Evolutionary conservation across 805 yeast genomes (phyloP).

Genomic region (Cyberlindnera mrakii): DNA sequence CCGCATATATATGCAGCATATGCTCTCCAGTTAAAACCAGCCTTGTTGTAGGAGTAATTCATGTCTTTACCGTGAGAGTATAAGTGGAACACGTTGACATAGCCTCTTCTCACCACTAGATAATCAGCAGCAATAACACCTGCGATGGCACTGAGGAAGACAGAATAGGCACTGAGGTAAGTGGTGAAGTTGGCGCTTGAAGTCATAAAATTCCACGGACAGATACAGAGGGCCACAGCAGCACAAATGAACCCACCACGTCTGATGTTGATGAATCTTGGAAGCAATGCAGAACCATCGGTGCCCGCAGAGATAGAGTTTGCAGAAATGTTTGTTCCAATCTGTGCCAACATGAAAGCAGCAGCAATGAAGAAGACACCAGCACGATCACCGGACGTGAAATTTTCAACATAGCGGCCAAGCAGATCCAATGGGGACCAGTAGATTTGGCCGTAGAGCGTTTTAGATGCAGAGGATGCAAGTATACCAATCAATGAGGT

Average conservation of each 20-base stretch:
- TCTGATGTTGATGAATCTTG: conserved; percentile 62
- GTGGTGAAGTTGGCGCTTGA: conserved; percentile 72
- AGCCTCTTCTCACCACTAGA: conserved; percentile 68
- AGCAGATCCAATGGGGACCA: conserved; percentile 80
- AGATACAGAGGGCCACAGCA: conserved; percentile 56
- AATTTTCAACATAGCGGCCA: conserved; percentile 50
- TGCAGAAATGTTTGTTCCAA: conserved; percentile 73
- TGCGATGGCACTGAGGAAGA: conserved; percentile 77
- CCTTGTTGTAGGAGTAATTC: conserved; percentile 51
- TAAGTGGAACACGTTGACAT: conserved; percentile 55
- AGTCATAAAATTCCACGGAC: conserved; percentile 79
- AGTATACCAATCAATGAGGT: conserved; percentile 83
- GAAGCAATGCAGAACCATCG: conserved; percentile 61
- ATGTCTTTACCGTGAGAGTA: conserved; percentile 39
- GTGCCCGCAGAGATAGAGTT: conserved; percentile 70
- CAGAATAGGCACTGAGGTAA: conserved; percentile 74
- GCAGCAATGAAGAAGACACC: conserved; percentile 73
- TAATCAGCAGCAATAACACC: conserved; percentile 72
- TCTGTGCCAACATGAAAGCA: conserved; percentile 68
- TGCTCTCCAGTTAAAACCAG: conserved; percentile 82
- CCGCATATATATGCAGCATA: conserved; percentile 75
- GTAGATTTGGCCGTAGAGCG: conserved; percentile 58
- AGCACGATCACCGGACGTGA: conserved; percentile 57
- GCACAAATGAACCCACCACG: conserved; percentile 82
- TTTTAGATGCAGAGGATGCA: conserved; percentile 72